Percentiles rank a stretch among this genome's conserved stretches.
These are phyloP conservation scores for Boletus rubescentipes DNA, from an alignment of 768 basidiomycete species.

Conservation along the genomic window DNA sequence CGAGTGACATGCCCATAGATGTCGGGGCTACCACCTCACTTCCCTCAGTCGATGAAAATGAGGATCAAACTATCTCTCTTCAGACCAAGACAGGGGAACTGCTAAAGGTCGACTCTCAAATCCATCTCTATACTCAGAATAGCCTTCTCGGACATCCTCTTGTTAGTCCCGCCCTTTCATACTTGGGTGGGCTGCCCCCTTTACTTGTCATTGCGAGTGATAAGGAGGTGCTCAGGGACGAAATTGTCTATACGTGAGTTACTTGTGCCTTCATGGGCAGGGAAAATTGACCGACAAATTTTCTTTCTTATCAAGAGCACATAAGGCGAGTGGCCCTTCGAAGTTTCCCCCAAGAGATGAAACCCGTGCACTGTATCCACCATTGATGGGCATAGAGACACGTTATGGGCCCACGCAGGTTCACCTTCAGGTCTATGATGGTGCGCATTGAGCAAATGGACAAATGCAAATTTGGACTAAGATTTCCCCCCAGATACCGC, in stretches of 20 bases:
- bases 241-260: conserved; percentile 80
- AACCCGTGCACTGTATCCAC: conserved; percentile 53
- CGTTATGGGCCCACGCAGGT: conserved; percentile 68
- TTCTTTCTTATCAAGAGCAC: conserved; percentile 54
- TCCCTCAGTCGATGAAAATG: conserved; percentile 36
- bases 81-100: conserved; percentile 49
- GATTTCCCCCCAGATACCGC: conserved; percentile 52
- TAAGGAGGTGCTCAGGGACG: conserved; percentile 89
- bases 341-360: conserved; percentile 53
- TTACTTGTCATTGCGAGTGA: conserved; percentile 83
- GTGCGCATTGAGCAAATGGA: conserved; percentile 34
- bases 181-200: conserved; percentile 90
- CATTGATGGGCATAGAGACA: conserved; percentile 52
- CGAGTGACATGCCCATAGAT: conserved; percentile 40
- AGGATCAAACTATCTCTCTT: conserved; percentile 47
- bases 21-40: conserved; percentile 49
- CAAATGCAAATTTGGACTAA: conserved; percentile 16
- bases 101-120: conserved; percentile 59
- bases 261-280: neutral
- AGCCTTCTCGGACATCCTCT: conserved; percentile 74
- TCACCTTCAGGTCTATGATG: conserved; percentile 93
- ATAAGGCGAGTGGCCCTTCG: conserved; percentile 86
- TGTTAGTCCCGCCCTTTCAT: conserved; percentile 76
- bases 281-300: neutral
- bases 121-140: conserved; percentile 88